Conservation (phyloP, 345 rosid species). For the Lenwebbia sp. region DNA sequence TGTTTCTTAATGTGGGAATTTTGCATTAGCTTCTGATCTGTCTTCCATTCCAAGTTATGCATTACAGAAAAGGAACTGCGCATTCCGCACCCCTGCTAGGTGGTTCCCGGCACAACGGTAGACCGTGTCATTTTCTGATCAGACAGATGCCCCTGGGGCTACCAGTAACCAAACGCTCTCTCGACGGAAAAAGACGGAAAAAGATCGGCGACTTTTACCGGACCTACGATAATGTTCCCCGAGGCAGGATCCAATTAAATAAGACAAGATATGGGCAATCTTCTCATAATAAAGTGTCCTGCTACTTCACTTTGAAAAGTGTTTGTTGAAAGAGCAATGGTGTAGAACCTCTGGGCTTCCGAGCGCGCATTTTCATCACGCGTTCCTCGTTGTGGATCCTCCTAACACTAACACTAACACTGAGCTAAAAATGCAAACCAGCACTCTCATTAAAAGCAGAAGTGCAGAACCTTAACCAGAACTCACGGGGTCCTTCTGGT, state of each 20-base stretch:
- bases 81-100: not conserved
- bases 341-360: not conserved
- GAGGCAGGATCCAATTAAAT: not conserved
- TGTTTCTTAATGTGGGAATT: not conserved
- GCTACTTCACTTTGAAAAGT: not conserved
- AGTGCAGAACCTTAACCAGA: not conserved
- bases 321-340: not conserved
- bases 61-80: not conserved
- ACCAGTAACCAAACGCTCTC: not conserved
- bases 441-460: not conserved
- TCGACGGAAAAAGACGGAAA: not conserved
- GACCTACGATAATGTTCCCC: not conserved
- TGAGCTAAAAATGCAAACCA: not conserved
- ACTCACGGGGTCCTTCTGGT: not conserved
- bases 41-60: not conserved
- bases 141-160: not conserved
- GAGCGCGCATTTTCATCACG: not conserved
- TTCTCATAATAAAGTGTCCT: not conserved
- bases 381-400: not conserved
- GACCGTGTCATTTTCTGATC: not conserved
- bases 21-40: not conserved
- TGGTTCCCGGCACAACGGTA: not conserved
- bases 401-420: not conserved
- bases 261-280: not conserved
- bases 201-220: not conserved